Base-by-base conservation (phyloP, 768 basidiomycete genomes). In the Trametes elegans region DNA sequence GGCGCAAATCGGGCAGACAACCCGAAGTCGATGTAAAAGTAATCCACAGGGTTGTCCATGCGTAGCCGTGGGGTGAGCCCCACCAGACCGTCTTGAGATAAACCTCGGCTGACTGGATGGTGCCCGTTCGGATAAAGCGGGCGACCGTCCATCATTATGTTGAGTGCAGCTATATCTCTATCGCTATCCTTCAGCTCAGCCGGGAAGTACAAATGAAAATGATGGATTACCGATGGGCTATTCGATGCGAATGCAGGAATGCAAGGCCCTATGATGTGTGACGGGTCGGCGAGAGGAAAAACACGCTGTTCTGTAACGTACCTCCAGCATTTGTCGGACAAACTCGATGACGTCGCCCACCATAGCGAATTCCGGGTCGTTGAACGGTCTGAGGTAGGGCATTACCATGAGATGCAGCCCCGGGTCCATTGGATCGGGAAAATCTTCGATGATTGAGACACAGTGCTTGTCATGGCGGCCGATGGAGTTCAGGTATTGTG, bases 21-120 rank as follows among this genome's bases (percentile, higher is more conserved):
- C 0, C 60, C 63, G 47, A 64, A 66, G 53, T 66, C 63, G 54
- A 66, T 58, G 46, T 59, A 59, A 56, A 56, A 63, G 46, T 66
- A 63, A 7, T 70, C 67, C 7, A 76, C 72, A 6, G 72, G 67
- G 35, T 69, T 57, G 27, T 70, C 66, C n/a, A 69, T 68, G 16
- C 74, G 65, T 0, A 68, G 58, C n/a, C 71, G 54, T 0, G 71
- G 71, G 7, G 52, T 34, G n/a, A 72, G 47, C 2, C 61, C 53
- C 1, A 67, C 66, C 11, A 71, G 55, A 1, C 67, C 71, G 50
- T 75, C 73, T 0, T 65, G 65, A 18, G 73, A 62, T 32, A 49
- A 66, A 29, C 68, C 59, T 0, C 63, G 61, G 5, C 67, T 59
- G 7, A 73, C 51, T 0, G 61, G 64, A 40, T 64, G 64, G 31